phyloP scores from a whole-genome alignment of 208 protist genomes.

The Leishmania turanica region DNA sequence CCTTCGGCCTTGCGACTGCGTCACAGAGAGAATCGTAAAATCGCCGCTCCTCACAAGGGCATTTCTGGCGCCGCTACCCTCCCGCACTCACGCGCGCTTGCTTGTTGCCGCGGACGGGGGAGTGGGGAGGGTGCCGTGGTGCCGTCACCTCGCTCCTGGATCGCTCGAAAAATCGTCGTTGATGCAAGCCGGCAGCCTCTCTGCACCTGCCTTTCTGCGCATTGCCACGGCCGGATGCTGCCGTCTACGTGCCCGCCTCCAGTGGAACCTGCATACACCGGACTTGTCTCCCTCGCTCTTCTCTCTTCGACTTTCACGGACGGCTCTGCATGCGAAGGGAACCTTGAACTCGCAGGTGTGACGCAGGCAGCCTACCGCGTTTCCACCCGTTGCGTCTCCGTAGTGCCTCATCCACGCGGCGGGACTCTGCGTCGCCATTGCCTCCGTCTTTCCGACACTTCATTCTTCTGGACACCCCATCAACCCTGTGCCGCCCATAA shows the following conservation, averaged over 20 bases:
- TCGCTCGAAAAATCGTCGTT: background rate
- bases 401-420: background rate
- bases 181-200: background rate
- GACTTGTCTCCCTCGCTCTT: background rate
- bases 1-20: too few relatives aligned
- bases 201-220: background rate
- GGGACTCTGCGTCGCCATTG: background rate
- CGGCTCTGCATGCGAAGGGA: background rate
- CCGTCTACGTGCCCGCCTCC: background rate
- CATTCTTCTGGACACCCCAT: background rate
- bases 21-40: too few relatives aligned
- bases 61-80: too few relatives aligned
- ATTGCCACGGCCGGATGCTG: background rate
- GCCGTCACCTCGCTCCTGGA: background rate
- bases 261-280: background rate
- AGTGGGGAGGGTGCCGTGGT: background rate
- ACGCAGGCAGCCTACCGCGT: background rate
- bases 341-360: background rate
- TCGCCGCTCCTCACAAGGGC: too few relatives aligned
- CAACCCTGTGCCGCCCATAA: slow-evolving; percentile 5
- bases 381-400: background rate
- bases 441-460: background rate
- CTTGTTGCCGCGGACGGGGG: background rate
- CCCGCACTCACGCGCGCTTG: too few relatives aligned
- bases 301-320: background rate